These are phyloP conservation scores for Arxiozyma bovina DNA, from an alignment of 1,139 yeast species.

Conservation along the genomic window DNA sequence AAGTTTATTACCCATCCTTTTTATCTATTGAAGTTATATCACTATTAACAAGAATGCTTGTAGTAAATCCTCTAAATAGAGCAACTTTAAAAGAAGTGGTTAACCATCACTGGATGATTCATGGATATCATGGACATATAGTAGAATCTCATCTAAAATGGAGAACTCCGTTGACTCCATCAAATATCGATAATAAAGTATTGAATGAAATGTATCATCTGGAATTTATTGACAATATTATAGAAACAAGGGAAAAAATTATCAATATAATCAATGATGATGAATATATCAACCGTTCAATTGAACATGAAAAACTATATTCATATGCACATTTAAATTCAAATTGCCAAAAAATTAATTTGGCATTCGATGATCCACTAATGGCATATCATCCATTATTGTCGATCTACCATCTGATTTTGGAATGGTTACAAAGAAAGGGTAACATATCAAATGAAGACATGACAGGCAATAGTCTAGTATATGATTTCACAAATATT, in stretches of 20 bases:
- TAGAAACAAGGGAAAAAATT: conserved; percentile 49
- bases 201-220: conserved; percentile 68
- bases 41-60: conserved; percentile 75
- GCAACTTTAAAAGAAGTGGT: conserved; percentile 72
- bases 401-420: conserved; percentile 75
- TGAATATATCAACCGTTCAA: conserved; percentile 45
- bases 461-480: background rate
- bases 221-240: conserved; percentile 64
- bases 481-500: background rate
- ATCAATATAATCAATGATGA: conserved; percentile 51
- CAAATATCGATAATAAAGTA: conserved; percentile 50
- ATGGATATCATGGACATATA: conserved; percentile 72
- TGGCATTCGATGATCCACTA: conserved; percentile 63
- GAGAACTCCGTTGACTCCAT: conserved; percentile 64
- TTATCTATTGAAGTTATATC: conserved; percentile 73
- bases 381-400: conserved; percentile 80
- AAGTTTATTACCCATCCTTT: conserved; percentile 80
- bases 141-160: conserved; percentile 64
- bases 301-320: conserved; percentile 17
- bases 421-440: conserved; percentile 48
- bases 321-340: background rate
- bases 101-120: conserved; percentile 87
- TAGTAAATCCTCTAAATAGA: conserved; percentile 74
- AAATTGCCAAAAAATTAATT: background rate
- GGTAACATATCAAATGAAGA: conserved; percentile 9